Base-by-base conservation (phyloP, 2,329 filamentous ascomycete genomes). In the Hypocrella siamensis region DNA sequence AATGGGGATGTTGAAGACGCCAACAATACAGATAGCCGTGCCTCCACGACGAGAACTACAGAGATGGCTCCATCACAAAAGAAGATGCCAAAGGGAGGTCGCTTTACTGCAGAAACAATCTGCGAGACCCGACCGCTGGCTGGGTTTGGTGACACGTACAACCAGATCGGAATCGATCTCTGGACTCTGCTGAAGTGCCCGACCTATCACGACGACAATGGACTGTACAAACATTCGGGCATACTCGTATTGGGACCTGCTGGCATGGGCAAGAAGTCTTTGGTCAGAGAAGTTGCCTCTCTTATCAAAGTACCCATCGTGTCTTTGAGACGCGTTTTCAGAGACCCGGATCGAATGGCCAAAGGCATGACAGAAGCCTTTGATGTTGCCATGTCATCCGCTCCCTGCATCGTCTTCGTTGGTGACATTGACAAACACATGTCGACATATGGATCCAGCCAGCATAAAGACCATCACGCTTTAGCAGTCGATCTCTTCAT, bases 401-500 rank as follows among this genome's bases (percentile, higher is more conserved):
- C 88, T 0, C 90, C 90, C 0, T 93, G 84, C 46, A 64, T 98
- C 5, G 67, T 98, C 4, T 92, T 94, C 46, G 80, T 96, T 35
- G 85, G 93, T 42, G 79, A 93, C 43, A 82, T 96, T 32, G 86
- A 98, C 52, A 40, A 42, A 35, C 78, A 79, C 4, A 90, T 96
- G 44, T 82, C 85, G 0, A 93, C 92, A 51, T 42, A 46, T 3
- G 67, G 80, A 34, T 83, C 93, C 39, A 81, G 73, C 33, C 75
- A 79, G 2, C 80, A 90, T 46, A 77, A 79, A 46, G 84, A 93
- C 41, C 88, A 92, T 73, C 85, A 93, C 49, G 82, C 84, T 47
- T 66, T 85, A 32, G 90, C 92, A 39, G 78, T 92, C 10, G 72
- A 75, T 1, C 81, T 93, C 47, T 73, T 96, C 40, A 61, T 83